Base-by-base conservation (phyloP, 2,329 filamentous ascomycete genomes). In the Sporothrix schenckii region DNA sequence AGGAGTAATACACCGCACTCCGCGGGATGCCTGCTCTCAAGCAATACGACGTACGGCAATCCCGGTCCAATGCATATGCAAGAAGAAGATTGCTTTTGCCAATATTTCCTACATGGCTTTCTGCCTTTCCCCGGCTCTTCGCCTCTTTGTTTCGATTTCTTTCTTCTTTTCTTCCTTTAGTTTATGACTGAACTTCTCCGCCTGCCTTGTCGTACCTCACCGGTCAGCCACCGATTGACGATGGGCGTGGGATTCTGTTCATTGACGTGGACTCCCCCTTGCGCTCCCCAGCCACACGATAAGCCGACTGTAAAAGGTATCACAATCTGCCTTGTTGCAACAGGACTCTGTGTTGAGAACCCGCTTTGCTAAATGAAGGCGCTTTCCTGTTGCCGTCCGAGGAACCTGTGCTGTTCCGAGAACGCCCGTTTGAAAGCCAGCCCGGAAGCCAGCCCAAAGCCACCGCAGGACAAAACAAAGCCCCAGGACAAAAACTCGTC, bases 361-460 rank as follows among this genome's bases (percentile, higher is more conserved):
- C 58, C 39, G 16, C 4, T 2, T 44, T 21, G 10, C 16, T 11
- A 44, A 47, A 16, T 61, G 58, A 24, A 44, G 58, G 58, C 58
- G 58, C 44, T 61, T 41, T 61, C 11, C 4, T n/a, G 3, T 24
- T 60, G 19, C 34, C 34, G 5, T 41, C 13, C 9, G 10, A 27
- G 52, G 13, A 44, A 44, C 56, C 19, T 34, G 3, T 19, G 56
- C 13, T 44, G 10, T 44, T 41, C n/a, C 39, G 34, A 24, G 24
- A 44, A 61, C 58, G 58, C 58, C 58, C 11, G n/a, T 61, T 61
- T 61, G n/a, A 10, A 61, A 44, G 39, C 39, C 58, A 41, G 11
- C 4, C 16, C 4, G 9, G 13, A 47, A 34, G 11, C 21, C 58
- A 44, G 41, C 21, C 24, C 56, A 34, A 60, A 56, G 27, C 27